These are phyloP conservation scores for Vitis riparia DNA, from an alignment of 164 flowering plant species.

Conservation along the genomic window DNA sequence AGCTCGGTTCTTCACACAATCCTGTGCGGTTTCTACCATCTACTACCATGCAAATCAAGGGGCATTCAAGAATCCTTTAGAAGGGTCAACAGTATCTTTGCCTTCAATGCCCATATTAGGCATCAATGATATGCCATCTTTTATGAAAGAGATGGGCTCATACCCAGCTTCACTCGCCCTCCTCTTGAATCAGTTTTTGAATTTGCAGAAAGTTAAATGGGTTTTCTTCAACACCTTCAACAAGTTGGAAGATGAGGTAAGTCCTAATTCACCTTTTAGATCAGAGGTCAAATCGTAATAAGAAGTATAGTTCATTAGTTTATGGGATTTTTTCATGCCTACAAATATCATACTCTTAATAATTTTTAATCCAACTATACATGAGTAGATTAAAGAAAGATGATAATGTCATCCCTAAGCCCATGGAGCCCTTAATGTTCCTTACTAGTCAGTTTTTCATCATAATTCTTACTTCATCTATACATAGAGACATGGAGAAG, in stretches of 20 bases:
- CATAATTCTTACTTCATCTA: too few species aligned
- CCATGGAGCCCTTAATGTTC: too few species aligned
- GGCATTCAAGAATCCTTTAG: slow-evolving; percentile 5
- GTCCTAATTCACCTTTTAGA: too few species aligned
- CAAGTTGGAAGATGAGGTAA: slow-evolving; percentile 23
- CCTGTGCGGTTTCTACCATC: slow-evolving; percentile 28
- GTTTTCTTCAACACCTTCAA: slow-evolving; percentile 21
- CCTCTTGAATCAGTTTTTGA: slow-evolving; percentile 18
- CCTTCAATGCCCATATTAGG: slow-evolving; percentile 37
- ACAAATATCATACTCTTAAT: too few species aligned
- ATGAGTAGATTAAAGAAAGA: too few species aligned
- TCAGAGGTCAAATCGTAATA: too few species aligned
- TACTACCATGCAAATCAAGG: slow-evolving; percentile 28
- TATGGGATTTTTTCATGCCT: too few species aligned
- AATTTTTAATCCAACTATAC: too few species aligned
- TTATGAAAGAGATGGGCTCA: slow-evolving; percentile 3
- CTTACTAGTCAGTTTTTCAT: too few species aligned
- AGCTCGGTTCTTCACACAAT: slow-evolving; percentile 53
- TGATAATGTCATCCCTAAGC: too few species aligned
- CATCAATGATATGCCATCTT: slow-evolving; percentile 41
- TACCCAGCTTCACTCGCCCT: slow-evolving; percentile 8
- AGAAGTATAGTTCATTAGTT: too few species aligned
- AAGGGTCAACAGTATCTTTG: neutral
- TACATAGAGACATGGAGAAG: too few species aligned
- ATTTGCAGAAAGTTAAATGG: slow-evolving; percentile 19